Percentiles rank a stretch among this genome's conserved stretches.
Conservation (phyloP, 805 yeast genomes). For the Zygosaccharomyces rouxii region DNA sequence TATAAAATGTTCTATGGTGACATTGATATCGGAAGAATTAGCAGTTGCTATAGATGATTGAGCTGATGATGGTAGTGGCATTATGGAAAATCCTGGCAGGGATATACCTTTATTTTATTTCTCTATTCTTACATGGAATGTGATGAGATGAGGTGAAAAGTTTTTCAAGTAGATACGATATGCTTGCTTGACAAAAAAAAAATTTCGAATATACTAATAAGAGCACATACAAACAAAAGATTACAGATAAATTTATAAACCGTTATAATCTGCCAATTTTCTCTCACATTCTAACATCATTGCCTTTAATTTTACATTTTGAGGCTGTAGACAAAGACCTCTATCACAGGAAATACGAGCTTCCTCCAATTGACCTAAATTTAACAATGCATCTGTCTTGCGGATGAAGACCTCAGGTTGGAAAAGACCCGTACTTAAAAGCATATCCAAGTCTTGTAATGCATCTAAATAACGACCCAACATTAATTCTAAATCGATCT, state of each 20-base stretch:
- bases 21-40: slow-evolving; percentile 34
- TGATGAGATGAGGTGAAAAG: not conserved
- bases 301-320: slow-evolving; percentile 38
- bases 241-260: slow-evolving; percentile 9
- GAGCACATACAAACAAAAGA: not conserved
- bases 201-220: not conserved
- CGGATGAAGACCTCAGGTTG: slow-evolving; percentile 69
- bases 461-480: slow-evolving; percentile 54
- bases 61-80: slow-evolving; percentile 11
- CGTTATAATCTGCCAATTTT: slow-evolving; percentile 30
- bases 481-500: slow-evolving; percentile 65
- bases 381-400: slow-evolving; percentile 58
- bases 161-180: not conserved
- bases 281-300: slow-evolving; percentile 26
- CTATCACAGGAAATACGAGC: slow-evolving; percentile 68
- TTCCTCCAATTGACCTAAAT: slow-evolving; percentile 57
- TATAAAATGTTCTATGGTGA: slow-evolving; percentile 41
- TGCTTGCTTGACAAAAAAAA: not conserved
- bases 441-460: slow-evolving; percentile 62
- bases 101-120: no score
- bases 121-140: not conserved
- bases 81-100: not conserved
- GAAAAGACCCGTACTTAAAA: slow-evolving; percentile 52
- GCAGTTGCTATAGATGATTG: slow-evolving; percentile 7
- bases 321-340: slow-evolving; percentile 61